These are phyloP conservation scores for Coemansia sp. DNA, from an alignment of 192 early-diverging fungal genomes.

Conservation along the genomic window DNA sequence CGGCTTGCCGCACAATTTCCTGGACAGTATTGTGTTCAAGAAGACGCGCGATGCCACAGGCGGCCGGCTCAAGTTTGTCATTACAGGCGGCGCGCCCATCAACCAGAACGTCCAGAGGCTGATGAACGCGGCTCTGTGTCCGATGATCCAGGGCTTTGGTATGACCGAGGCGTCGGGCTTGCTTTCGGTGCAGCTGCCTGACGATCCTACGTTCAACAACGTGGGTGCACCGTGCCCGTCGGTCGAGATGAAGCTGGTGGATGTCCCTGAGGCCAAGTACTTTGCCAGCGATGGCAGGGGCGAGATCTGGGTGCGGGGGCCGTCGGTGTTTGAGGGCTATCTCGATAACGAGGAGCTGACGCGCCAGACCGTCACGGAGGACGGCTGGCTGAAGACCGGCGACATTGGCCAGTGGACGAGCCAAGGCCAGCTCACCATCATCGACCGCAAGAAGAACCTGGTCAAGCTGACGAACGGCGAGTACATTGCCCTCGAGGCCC, in stretches of 20 bases:
- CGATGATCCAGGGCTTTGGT: constrained; percentile 83
- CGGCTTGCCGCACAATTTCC: constrained; percentile 58
- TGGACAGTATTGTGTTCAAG: constrained; percentile 80
- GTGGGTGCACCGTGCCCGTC: constrained; percentile 75
- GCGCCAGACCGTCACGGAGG: constrained; percentile 66
- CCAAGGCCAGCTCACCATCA: constrained; percentile 79
- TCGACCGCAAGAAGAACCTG: constrained; percentile 95
- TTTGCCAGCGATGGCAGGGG: constrained; percentile 65
- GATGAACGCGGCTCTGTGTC: constrained; percentile 68
- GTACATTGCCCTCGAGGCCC: constrained; percentile 90
- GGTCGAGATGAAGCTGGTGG: constrained; percentile 78
- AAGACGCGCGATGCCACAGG: constrained; percentile 83
- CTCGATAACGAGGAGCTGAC: constrained; percentile 74
- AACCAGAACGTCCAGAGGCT: constrained; percentile 82
- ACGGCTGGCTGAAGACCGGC: constrained; percentile 88
- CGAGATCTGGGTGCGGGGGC: constrained; percentile 82
- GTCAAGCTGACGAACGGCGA: constrained; percentile 89
- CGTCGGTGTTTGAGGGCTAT: constrained; percentile 75
- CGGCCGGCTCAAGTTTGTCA: constrained; percentile 74
- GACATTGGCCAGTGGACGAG: constrained; percentile 85
- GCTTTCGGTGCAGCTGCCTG: constrained; percentile 59
- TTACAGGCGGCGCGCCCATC: constrained; percentile 88
- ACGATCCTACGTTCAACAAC: constrained; percentile 53
- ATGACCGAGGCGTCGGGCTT: constrained; percentile 77
- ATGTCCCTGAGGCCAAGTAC: constrained; percentile 67